Evolutionary conservation across 257 asterid genomes (phyloP).

Genomic region (Cruciata laevipes): DNA sequence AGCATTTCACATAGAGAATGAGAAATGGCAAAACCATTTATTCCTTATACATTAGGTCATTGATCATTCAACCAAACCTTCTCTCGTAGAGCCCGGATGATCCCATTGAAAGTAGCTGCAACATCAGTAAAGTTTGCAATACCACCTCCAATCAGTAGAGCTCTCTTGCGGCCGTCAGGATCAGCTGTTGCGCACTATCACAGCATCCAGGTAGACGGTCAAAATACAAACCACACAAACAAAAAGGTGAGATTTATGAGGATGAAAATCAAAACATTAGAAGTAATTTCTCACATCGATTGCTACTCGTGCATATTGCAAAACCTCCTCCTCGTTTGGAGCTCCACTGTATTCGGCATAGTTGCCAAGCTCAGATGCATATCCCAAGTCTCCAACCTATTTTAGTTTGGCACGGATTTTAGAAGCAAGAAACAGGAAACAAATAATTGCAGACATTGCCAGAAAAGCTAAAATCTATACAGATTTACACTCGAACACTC

Average conservation of each 20-base stretch:
- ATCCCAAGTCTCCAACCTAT: slow-evolving; percentile 89
- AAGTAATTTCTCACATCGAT: slow-evolving; percentile 53
- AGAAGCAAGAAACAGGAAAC: background rate
- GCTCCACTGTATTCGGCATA: slow-evolving; percentile 99
- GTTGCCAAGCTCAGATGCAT: slow-evolving; percentile 90
- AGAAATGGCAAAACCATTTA: background rate
- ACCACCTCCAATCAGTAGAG: slow-evolving; percentile 84
- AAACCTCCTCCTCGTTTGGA: slow-evolving; percentile 88
- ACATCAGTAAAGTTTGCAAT: slow-evolving; percentile 93
- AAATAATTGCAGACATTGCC: background rate
- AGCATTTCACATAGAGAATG: slow-evolving; percentile 5
- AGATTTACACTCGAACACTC: slow-evolving; percentile 25
- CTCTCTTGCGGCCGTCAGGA: slow-evolving; percentile 91
- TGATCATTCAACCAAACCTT: slow-evolving; percentile 41
- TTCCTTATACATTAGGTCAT: background rate
- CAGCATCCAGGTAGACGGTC: slow-evolving; percentile 15
- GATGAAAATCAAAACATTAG: slow-evolving; percentile 16
- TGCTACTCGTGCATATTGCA: slow-evolving; percentile 90
- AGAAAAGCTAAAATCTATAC: background rate
- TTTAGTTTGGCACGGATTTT: slow-evolving; percentile 13
- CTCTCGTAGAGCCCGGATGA: slow-evolving; percentile 79
- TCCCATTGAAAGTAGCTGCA: slow-evolving; percentile 87
- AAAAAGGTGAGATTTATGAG: background rate
- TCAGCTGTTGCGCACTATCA: slow-evolving; percentile 81
- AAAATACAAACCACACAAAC: background rate